Conservation (phyloP, 768 basidiomycete species). For the Tephrocybe sp. region DNA sequence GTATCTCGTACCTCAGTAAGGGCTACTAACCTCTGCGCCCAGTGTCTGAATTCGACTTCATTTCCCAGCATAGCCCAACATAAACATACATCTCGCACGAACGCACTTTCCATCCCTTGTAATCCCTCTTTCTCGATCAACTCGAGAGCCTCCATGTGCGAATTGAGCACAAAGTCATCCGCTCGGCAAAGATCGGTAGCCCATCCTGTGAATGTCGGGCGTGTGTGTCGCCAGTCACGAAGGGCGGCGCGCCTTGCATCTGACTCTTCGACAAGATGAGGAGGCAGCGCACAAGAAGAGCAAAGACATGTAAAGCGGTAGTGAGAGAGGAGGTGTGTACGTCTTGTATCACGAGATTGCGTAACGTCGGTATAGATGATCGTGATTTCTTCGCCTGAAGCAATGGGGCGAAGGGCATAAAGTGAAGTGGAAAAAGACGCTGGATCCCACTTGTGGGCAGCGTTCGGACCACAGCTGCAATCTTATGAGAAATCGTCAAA, state of each 20-base stretch:
- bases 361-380: constrained; percentile 42
- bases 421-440: constrained; percentile 34
- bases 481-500: background rate
- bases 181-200: constrained; percentile 35
- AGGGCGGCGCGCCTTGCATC: constrained; percentile 11
- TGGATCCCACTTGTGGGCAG: constrained; percentile 39
- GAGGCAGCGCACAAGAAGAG: constrained; percentile 29
- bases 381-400: constrained; percentile 40
- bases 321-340: constrained; percentile 29
- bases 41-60: constrained; percentile 29
- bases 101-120: constrained; percentile 36
- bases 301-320: constrained; percentile 43
- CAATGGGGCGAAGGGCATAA: constrained; percentile 37
- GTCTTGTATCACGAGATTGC: constrained; percentile 30
- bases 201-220: constrained; percentile 35
- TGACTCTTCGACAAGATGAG: constrained; percentile 7
- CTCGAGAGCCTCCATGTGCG: constrained; percentile 34
- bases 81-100: constrained; percentile 40
- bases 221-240: constrained; percentile 15
- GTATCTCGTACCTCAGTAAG: constrained; percentile 25
- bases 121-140: constrained; percentile 40
- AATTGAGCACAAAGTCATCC: constrained; percentile 36
- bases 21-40: constrained; percentile 30
- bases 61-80: constrained; percentile 40
- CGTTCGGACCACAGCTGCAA: constrained; percentile 42